phyloP scores from a whole-genome alignment of 441 rosid genomes.

The Syzygium syzygioides region DNA sequence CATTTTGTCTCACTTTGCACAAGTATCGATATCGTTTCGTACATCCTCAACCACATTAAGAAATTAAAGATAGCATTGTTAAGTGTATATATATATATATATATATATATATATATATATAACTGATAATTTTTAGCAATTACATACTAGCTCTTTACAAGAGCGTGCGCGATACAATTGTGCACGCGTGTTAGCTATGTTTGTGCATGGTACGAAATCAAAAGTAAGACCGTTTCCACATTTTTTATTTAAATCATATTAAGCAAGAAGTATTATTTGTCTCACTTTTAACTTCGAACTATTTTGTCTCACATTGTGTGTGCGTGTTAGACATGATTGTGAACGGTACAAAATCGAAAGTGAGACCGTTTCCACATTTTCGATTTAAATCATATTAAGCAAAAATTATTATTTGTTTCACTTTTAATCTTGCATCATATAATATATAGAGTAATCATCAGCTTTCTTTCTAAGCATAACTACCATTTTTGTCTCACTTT shows the following conservation, averaged over 20 bases:
- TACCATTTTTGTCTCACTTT: neutral
- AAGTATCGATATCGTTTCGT: neutral
- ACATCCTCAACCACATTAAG: accelerated
- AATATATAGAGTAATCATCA: neutral
- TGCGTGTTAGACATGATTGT: accelerated
- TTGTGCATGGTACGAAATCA: neutral
- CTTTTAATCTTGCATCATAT: neutral
- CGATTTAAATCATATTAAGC: accelerated
- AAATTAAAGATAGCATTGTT: neutral
- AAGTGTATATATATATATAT: neutral
- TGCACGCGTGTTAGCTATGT: accelerated
- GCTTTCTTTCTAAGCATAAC: neutral
- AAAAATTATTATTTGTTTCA: neutral
- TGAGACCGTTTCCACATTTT: neutral
- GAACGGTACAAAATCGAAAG: neutral
- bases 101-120: neutral
- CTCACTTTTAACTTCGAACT: neutral
- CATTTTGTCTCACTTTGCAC: accelerated
- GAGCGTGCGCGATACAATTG: neutral
- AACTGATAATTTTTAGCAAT: neutral
- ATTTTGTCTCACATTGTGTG: too few species aligned
- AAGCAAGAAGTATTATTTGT: neutral
- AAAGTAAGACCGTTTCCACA: neutral
- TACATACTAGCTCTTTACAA: neutral
- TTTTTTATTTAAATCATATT: neutral